Percentiles rank a stretch among this genome's conserved stretches.
phyloP scores from a whole-genome alignment of 208 protist genomes.

The Leishmania turanica region DNA sequence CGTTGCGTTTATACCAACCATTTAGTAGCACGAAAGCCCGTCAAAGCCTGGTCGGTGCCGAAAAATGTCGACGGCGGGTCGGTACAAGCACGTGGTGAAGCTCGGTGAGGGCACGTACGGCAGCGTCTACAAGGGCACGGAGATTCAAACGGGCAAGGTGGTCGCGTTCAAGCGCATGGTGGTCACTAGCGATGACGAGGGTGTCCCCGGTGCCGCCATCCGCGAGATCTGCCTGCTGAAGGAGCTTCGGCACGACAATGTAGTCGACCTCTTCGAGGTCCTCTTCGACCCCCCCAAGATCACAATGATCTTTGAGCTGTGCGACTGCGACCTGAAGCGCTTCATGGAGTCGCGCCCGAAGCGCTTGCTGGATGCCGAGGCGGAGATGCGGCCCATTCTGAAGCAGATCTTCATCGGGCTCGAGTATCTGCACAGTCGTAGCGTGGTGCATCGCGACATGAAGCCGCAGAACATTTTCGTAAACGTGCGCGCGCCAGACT shows the following conservation, averaged over 20 bases:
- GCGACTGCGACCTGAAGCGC: constrained; percentile 97
- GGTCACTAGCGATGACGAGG: constrained; percentile 87
- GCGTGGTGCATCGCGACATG: constrained; percentile 91
- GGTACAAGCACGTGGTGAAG: constrained; percentile 94
- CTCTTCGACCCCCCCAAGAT: constrained; percentile 97
- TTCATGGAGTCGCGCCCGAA: constrained; percentile 86
- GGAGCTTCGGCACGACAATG: constrained; percentile 95
- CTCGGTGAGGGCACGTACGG: constrained; percentile 98
- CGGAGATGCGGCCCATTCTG: constrained; percentile 65
- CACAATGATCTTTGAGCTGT: constrained; percentile 97
- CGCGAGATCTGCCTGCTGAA: constrained; percentile 95
- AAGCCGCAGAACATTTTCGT: constrained; percentile 93
- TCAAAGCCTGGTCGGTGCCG: background rate
- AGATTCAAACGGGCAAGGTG: constrained; percentile 72
- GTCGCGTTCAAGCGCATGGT: constrained; percentile 93
- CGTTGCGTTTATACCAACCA: background rate
- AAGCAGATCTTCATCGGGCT: constrained; percentile 83
- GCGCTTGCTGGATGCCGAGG: constrained; percentile 40
- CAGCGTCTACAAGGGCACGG: constrained; percentile 97
- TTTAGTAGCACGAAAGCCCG: background rate
- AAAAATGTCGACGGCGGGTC: constrained; percentile 71
- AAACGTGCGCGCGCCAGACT: constrained; percentile 43
- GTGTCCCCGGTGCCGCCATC: constrained; percentile 89
- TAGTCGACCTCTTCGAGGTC: constrained; percentile 95
- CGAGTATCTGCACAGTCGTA: constrained; percentile 71